These are phyloP conservation scores for Rhododendron kiyosumense DNA, from an alignment of 148 eudicot genomes.

Conservation along the genomic window DNA sequence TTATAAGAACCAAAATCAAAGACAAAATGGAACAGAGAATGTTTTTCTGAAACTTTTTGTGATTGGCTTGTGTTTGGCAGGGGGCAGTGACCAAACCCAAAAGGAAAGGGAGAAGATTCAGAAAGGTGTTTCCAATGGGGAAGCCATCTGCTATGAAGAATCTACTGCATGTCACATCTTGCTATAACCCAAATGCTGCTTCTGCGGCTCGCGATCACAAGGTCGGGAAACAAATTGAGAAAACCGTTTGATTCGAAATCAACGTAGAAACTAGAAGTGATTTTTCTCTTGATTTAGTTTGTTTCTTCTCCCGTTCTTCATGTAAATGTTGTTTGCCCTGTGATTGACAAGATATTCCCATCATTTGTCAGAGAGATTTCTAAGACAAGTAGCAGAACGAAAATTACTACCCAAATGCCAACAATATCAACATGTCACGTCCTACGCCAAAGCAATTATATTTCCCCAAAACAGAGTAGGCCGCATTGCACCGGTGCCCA, in stretches of 20 bases:
- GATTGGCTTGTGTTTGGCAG: neutral
- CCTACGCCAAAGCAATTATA: neutral
- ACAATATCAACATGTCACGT: neutral
- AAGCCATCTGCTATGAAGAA: neutral
- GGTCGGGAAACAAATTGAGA: neutral
- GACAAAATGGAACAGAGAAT: neutral
- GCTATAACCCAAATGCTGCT: neutral
- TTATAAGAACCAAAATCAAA: too few relatives aligned
- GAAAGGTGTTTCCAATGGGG: conserved; percentile 1
- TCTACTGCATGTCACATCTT: neutral
- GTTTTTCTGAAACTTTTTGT: neutral
- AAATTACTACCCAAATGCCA: neutral
- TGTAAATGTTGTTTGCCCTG: neutral
- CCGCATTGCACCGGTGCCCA: neutral
- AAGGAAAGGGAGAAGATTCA: neutral
- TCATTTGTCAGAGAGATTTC: neutral
- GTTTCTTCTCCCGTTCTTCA: neutral
- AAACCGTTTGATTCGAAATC: neutral
- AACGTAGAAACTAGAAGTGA: neutral
- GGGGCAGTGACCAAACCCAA: neutral
- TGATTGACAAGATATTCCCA: neutral
- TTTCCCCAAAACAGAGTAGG: neutral
- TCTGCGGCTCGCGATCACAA: neutral
- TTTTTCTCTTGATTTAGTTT: neutral
- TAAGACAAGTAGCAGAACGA: neutral